Percentiles rank a stretch among this genome's conserved stretches.
These are phyloP conservation scores for Epichloe scottii DNA, from an alignment of 2,329 filamentous ascomycete genomes.

Conservation along the genomic window DNA sequence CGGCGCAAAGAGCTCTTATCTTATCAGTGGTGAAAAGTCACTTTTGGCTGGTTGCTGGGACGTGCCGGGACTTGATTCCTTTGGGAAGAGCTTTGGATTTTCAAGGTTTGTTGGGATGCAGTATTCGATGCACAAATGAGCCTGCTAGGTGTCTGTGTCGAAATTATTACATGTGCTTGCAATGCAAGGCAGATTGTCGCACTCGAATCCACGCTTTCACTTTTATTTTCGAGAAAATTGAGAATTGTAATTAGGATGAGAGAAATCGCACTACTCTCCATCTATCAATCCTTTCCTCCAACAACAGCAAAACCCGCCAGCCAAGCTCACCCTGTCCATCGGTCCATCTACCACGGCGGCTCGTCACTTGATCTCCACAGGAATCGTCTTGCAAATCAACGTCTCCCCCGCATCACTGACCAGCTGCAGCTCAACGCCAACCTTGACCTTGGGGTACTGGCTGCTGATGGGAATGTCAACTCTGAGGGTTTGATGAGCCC, in stretches of 20 bases:
- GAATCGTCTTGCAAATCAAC: constrained; percentile 4
- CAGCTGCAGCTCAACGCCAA: not conserved
- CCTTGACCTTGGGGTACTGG: not conserved
- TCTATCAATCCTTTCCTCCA: too few species aligned
- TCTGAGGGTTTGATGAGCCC: not conserved
- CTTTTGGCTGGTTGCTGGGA: not conserved
- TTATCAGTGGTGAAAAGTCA: not conserved
- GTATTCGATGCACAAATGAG: too few species aligned
- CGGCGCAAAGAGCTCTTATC: not conserved
- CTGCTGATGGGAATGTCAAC: not conserved
- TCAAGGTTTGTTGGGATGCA: too few species aligned
- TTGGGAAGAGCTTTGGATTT: too few species aligned
- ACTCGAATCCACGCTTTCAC: too few species aligned
- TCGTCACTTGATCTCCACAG: constrained; percentile 1
- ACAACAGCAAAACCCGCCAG: not conserved
- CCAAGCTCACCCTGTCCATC: not conserved
- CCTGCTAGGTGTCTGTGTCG: too few species aligned
- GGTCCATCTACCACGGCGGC: not conserved
- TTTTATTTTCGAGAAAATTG: too few species aligned
- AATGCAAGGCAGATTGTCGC: too few species aligned
- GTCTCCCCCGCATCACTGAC: not conserved
- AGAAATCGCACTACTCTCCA: too few species aligned
- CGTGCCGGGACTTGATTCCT: too few species aligned
- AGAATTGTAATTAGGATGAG: too few species aligned
- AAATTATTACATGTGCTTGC: too few species aligned